A percentile compares a stretch with the other conserved stretches of the same genome.
These are phyloP conservation scores for Parastagonospora nodorum DNA, from an alignment of 2,329 filamentous ascomycete genomes.

Conservation along the genomic window DNA sequence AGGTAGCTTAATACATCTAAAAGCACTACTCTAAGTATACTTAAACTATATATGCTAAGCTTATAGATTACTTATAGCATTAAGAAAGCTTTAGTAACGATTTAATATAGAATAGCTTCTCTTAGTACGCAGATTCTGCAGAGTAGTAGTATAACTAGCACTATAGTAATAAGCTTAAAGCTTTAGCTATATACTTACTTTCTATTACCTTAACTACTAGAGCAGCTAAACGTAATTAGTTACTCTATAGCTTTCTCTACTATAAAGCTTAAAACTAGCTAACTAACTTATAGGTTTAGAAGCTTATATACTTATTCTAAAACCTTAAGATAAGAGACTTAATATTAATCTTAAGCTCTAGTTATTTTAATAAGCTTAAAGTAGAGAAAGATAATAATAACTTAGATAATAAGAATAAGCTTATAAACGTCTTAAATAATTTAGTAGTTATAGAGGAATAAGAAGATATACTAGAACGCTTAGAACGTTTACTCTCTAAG, in stretches of 20 bases:
- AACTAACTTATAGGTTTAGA: not conserved
- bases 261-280: not conserved
- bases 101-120: not conserved
- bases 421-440: too few relatives aligned
- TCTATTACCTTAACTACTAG: not conserved
- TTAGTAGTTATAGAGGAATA: too few relatives aligned
- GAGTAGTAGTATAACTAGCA: not conserved
- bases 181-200: not conserved
- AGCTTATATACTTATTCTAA: not conserved
- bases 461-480: too few relatives aligned
- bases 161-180: not conserved
- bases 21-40: not conserved
- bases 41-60: not conserved
- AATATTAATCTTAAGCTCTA: not conserved
- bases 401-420: not conserved
- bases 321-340: not conserved
- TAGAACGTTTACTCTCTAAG: too few relatives aligned
- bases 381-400: not conserved
- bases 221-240: not conserved
- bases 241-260: not conserved
- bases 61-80: not conserved
- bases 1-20: not conserved
- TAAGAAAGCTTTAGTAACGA: not conserved
- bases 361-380: not conserved
- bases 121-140: not conserved